Evolutionary conservation across 2,329 filamentous ascomycete species (phyloP), one percentile per base, ranked within the genome.

Genomic region (Ophiostoma angusticollis): DNA sequence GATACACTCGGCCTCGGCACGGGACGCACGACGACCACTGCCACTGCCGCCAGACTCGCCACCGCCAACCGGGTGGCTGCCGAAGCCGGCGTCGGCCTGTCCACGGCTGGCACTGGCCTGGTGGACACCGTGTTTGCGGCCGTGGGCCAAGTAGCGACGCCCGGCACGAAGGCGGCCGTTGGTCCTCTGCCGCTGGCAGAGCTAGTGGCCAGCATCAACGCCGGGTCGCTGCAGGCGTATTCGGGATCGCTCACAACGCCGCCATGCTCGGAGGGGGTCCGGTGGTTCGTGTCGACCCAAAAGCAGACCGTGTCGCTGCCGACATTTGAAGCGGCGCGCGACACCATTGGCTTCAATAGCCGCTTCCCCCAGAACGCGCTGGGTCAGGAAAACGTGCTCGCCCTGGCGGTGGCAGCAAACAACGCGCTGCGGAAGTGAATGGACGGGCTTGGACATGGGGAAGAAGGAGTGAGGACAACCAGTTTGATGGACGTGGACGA

Each of bases 201-300:
- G 48, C 49, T 68, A 4, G 59, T 62, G 37, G 46, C 53, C 27
- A 45, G 56, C 22, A 47, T 66, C 21, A 53, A 51, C 32, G 50
- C 54, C 4, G 58, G 58, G 33, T 52, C 46, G 31, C 61, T 67
- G 49, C 60, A 66, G 45, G 53, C 54, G 18, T 65, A 70, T 52
- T 50, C 57, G 3, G 65, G 65, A 19, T 68, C 64, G 4, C 56
- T 69, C 25, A 69, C 66, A 11, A 68, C 65, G 8, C 65, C 66
- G 16, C 66, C 65, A 3, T 70, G 66, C 55, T 54, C 54, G 12
- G 65, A 70, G 49, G 59, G 58, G 17, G 64, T 70, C 22, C 52
- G 52, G 43, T 70, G 66, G 66, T 58, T 65, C 38, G 64, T 70
- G 7, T 57, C 61, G n/a, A 61, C 63, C 4, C 52, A 61, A 40